Conservation (phyloP, 108 stramenopile species). For the Stephanodiscus minutulus region DNA sequence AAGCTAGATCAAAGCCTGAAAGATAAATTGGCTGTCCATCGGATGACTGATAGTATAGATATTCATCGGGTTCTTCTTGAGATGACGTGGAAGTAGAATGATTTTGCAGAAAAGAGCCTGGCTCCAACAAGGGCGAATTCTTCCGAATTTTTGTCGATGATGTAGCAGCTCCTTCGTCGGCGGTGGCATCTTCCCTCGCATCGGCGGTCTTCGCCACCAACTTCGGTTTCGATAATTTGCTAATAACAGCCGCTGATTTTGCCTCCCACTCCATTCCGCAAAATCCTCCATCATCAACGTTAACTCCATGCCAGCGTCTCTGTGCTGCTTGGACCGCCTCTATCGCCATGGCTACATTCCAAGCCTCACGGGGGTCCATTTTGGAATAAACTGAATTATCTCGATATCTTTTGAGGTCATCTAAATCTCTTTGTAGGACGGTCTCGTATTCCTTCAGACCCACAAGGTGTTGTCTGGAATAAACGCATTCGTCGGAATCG, state of each 20-base stretch:
- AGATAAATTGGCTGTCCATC: slow-evolving; percentile 80
- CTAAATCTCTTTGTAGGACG: slow-evolving; percentile 23
- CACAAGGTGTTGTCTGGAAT: slow-evolving; percentile 35
- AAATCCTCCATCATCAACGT: slow-evolving; percentile 35
- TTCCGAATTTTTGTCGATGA: neutral
- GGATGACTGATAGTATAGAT: slow-evolving; percentile 67
- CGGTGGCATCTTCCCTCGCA: neutral
- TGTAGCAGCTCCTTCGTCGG: neutral
- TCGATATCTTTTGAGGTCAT: slow-evolving; percentile 32
- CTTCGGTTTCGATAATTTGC: neutral
- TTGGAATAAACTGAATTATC: slow-evolving; percentile 28
- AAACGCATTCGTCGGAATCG: slow-evolving; percentile 41
- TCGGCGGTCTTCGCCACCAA: neutral
- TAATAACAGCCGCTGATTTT: slow-evolving; percentile 2
- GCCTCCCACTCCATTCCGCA: slow-evolving; percentile 27
- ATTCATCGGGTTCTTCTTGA: slow-evolving; percentile 50
- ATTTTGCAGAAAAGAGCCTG: slow-evolving; percentile 27
- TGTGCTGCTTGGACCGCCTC: slow-evolving; percentile 40
- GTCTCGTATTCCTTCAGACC: slow-evolving; percentile 29
- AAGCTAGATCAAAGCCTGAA: slow-evolving; percentile 75
- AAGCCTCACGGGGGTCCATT: slow-evolving; percentile 33
- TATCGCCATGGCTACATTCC: slow-evolving; percentile 41
- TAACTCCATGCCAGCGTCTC: slow-evolving; percentile 35
- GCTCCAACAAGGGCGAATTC: slow-evolving; percentile 13
- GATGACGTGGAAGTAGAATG: neutral